Percentiles rank a stretch among this genome's conserved stretches.
These are phyloP conservation scores for Macrolepiota albuminosa DNA, from an alignment of 768 basidiomycete species.

Conservation along the genomic window DNA sequence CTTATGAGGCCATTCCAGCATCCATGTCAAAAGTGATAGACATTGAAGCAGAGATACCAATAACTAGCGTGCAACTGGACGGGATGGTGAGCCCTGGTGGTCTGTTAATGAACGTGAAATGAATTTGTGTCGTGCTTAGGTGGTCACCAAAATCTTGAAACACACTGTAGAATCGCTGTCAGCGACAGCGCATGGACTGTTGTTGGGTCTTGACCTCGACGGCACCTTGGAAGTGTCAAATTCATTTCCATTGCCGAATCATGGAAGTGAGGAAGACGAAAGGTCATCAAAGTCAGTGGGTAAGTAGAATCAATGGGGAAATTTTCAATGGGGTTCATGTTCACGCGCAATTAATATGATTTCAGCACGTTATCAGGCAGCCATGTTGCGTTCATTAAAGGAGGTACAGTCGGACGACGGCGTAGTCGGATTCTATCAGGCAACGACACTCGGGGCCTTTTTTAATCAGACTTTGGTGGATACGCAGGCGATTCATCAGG, in stretches of 20 bases:
- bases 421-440: constrained; percentile 92
- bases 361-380: constrained; percentile 73
- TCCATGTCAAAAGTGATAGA: constrained; percentile 93
- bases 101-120: background rate
- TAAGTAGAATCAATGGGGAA: constrained; percentile 29
- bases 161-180: constrained; percentile 78
- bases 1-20: constrained; percentile 84
- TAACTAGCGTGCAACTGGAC: constrained; percentile 79
- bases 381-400: constrained; percentile 83
- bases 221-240: constrained; percentile 89
- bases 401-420: constrained; percentile 91
- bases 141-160: constrained; percentile 90
- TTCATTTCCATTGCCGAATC: constrained; percentile 79
- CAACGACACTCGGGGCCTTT: constrained; percentile 80
- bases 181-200: constrained; percentile 73
- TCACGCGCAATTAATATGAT: constrained; percentile 4
- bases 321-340: constrained; percentile 1
- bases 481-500: constrained; percentile 81
- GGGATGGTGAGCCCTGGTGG: constrained; percentile 61
- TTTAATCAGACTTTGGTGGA: constrained; percentile 79
- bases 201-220: constrained; percentile 90
- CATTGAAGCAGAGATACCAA: constrained; percentile 84
- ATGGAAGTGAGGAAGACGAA: constrained; percentile 72
- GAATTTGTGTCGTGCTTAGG: constrained; percentile 39
- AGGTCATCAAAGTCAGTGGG: constrained; percentile 74